A percentile compares a stretch with the other conserved stretches of the same genome.
These are phyloP conservation scores for Ascochyta lentis DNA, from an alignment of 2,329 filamentous ascomycete species.

Conservation along the genomic window DNA sequence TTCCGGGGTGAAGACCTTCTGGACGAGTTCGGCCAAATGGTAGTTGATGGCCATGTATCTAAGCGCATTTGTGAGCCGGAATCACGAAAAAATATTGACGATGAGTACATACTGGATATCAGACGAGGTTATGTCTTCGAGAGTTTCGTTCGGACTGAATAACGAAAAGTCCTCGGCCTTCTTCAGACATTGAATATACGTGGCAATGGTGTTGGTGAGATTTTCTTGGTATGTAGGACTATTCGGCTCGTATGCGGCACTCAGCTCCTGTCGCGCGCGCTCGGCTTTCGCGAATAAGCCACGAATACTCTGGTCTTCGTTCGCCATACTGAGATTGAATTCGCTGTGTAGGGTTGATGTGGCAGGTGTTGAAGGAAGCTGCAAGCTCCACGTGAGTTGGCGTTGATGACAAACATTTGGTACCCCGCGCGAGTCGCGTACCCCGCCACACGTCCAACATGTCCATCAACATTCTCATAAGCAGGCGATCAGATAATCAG, in stretches of 20 bases:
- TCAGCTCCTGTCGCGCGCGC: slow-evolving; percentile 62
- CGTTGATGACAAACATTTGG: slow-evolving; percentile 25
- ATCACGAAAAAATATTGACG: neutral
- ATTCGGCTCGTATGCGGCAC: slow-evolving; percentile 69
- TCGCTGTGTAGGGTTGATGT: neutral
- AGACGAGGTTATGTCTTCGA: slow-evolving; percentile 86
- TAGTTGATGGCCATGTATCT: slow-evolving; percentile 80
- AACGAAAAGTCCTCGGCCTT: slow-evolving; percentile 75
- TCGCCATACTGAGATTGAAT: slow-evolving; percentile 41
- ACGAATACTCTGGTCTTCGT: slow-evolving; percentile 61
- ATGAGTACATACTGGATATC: slow-evolving; percentile 70
- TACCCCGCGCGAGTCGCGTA: slow-evolving; percentile 25
- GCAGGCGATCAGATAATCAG: neutral
- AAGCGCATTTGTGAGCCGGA: slow-evolving; percentile 16
- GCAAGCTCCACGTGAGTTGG: slow-evolving; percentile 34
- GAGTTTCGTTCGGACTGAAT: slow-evolving; percentile 87
- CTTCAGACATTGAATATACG: slow-evolving; percentile 75
- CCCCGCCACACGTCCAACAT: slow-evolving; percentile 19
- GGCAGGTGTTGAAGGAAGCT: slow-evolving; percentile 3
- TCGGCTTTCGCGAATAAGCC: slow-evolving; percentile 64
- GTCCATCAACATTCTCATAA: neutral
- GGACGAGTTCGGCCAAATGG: slow-evolving; percentile 78
- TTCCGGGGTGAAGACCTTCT: slow-evolving; percentile 68
- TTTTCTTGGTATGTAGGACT: slow-evolving; percentile 71
- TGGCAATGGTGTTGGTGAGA: slow-evolving; percentile 69